Percentiles rank a stretch among this genome's conserved stretches.
These are phyloP conservation scores for Colletotrichum sp. DNA, from an alignment of 2,329 filamentous ascomycete genomes.

Conservation along the genomic window DNA sequence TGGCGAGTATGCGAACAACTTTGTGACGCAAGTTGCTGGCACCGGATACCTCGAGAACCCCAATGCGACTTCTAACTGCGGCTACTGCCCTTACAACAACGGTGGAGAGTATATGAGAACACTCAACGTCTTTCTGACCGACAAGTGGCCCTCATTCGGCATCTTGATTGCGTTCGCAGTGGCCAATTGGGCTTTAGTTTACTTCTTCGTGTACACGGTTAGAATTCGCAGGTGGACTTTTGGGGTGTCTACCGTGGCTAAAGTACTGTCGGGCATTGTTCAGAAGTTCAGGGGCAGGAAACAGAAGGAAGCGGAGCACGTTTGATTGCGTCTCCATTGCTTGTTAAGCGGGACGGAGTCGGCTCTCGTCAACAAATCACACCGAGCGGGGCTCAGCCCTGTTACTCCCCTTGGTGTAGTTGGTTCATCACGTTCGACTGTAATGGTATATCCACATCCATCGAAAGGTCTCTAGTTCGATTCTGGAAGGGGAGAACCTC, in stretches of 20 bases:
- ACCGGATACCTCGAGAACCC: constrained; percentile 69
- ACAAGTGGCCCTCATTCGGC: constrained; percentile 73
- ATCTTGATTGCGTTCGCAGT: constrained; percentile 75
- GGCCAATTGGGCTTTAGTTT: constrained; percentile 74
- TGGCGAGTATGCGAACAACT: constrained; percentile 65
- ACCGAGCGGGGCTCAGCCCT: background rate
- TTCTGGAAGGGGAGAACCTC: background rate
- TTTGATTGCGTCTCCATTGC: background rate
- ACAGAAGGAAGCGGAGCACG: background rate
- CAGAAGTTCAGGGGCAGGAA: background rate
- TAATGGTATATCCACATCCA: background rate
- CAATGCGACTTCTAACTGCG: constrained; percentile 62
- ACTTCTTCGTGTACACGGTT: constrained; percentile 79
- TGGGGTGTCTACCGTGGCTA: constrained; percentile 40
- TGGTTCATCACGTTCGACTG: constrained; percentile 12
- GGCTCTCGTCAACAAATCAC: background rate
- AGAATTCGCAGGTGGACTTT: constrained; percentile 74
- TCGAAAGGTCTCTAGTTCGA: constrained; percentile 11
- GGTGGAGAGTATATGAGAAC: constrained; percentile 68
- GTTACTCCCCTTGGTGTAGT: constrained; percentile 7
- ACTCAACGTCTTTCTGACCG: constrained; percentile 50
- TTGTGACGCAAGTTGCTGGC: constrained; percentile 47
- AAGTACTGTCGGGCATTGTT: background rate
- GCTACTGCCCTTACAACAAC: constrained; percentile 69
- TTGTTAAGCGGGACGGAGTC: background rate